These are phyloP conservation scores for Aspergillus flavus DNA, from an alignment of 2,329 filamentous ascomycete genomes.

Conservation along the genomic window DNA sequence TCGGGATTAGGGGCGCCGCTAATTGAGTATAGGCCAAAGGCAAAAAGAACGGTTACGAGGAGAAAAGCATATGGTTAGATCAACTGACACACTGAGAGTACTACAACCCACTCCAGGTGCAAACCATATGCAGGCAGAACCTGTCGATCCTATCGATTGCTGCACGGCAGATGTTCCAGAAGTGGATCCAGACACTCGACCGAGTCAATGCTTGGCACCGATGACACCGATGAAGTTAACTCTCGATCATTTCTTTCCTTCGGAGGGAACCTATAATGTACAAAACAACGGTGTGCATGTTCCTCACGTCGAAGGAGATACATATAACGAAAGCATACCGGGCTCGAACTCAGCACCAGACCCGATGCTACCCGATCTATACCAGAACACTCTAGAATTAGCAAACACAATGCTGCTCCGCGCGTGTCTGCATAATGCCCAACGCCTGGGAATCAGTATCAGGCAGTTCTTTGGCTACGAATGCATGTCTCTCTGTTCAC, in stretches of 20 bases:
- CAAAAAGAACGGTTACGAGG: conserved; percentile 14
- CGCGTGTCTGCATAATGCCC: conserved; percentile 16
- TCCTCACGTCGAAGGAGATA: background rate
- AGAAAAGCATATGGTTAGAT: background rate
- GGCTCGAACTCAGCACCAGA: background rate
- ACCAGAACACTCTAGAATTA: conserved; percentile 7
- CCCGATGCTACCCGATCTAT: background rate
- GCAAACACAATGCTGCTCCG: conserved; percentile 1
- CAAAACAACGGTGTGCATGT: too few relatives aligned
- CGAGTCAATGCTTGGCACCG: background rate
- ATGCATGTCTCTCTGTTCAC: conserved; percentile 30
- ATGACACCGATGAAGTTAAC: background rate
- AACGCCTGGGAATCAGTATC: conserved; percentile 9
- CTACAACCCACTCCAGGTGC: background rate
- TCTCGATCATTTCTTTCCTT: conserved; percentile 5
- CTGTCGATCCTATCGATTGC: background rate
- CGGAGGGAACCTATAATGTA: too few relatives aligned
- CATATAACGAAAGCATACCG: background rate
- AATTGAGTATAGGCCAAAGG: conserved; percentile 14
- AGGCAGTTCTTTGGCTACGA: conserved; percentile 13
- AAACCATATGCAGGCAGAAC: accelerated
- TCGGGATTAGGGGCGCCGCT: background rate
- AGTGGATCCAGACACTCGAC: background rate
- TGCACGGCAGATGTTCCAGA: background rate
- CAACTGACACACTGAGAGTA: background rate